These are phyloP conservation scores for Rhodotorula sp. DNA, from an alignment of 1,284 basidiomycete species.

Conservation along the genomic window DNA sequence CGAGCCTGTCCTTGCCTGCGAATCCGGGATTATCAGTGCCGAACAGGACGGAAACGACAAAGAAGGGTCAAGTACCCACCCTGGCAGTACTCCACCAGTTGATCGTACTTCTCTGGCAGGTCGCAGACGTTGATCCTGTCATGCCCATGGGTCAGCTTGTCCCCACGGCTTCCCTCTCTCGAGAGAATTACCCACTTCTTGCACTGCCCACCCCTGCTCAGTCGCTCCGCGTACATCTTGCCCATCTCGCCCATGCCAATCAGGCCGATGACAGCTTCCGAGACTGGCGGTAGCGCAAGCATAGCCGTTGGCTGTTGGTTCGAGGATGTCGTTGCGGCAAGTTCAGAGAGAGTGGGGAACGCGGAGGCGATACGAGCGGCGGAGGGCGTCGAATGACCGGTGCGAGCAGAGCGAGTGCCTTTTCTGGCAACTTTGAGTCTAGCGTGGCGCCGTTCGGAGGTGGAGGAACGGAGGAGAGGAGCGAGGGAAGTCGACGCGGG, in stretches of 20 bases:
- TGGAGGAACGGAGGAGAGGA: too few relatives aligned
- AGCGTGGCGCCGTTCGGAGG: too few relatives aligned
- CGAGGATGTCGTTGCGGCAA: too few relatives aligned
- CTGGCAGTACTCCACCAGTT: conserved; percentile 63
- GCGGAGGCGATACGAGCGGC: too few relatives aligned
- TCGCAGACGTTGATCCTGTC: conserved; percentile 89
- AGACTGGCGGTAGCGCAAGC: too few relatives aligned
- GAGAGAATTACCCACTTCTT: conserved; percentile 63
- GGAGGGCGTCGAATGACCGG: too few relatives aligned
- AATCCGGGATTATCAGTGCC: background rate
- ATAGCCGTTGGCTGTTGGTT: too few relatives aligned
- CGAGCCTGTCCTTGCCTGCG: conserved; percentile 56
- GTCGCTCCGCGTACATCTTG: conserved; percentile 77
- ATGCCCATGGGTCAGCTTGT: background rate
- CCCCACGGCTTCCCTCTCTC: background rate
- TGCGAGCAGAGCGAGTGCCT: too few relatives aligned
- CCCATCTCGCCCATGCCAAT: conserved; percentile 73
- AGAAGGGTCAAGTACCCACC: conserved; percentile 54
- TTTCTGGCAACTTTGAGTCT: too few relatives aligned
- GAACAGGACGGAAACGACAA: too few relatives aligned
- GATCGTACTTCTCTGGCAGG: conserved; percentile 70
- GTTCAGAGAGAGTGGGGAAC: too few relatives aligned
- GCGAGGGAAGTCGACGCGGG: too few relatives aligned
- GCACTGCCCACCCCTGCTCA: conserved; percentile 72
- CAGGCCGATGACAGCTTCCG: conserved; percentile 45